A percentile compares a stretch with the other conserved stretches of the same genome.
phyloP scores from a whole-genome alignment of 495 filamentous ascomycete species.

The Aeminium ludgeri region DNA sequence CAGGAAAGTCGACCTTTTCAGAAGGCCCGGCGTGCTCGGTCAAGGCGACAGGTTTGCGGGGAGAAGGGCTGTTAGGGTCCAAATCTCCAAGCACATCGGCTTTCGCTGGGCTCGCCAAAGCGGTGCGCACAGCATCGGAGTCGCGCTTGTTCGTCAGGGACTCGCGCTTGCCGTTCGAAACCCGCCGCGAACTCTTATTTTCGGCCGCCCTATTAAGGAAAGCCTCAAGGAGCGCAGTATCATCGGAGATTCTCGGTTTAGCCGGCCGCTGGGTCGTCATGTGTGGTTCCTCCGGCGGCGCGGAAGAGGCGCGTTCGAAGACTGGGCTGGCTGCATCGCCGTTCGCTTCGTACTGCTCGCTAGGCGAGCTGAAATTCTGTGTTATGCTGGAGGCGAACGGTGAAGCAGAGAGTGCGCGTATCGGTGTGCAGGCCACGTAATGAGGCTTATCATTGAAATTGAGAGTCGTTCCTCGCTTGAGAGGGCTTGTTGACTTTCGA shows the following conservation, averaged over 20 bases:
- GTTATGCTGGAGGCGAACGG: too few species aligned
- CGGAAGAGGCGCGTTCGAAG: conserved; percentile 7
- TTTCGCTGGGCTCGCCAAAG: conserved; percentile 19
- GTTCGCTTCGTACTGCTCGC: too few species aligned
- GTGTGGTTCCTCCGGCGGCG: conserved; percentile 11
- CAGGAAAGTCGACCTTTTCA: not conserved
- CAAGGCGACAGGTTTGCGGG: conserved; percentile 22
- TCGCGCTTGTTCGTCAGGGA: conserved; percentile 25
- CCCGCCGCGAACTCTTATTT: conserved; percentile 31
- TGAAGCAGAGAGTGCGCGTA: not conserved
- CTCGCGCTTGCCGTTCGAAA: conserved; percentile 18
- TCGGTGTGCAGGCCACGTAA: conserved; percentile 6
- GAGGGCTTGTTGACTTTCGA: conserved; percentile 7
- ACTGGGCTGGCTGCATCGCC: too few species aligned
- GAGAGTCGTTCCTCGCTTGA: conserved; percentile 2
- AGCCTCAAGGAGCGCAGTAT: conserved; percentile 42
- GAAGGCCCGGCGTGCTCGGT: not conserved
- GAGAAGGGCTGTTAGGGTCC: conserved; percentile 38
- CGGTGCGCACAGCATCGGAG: conserved; percentile 23
- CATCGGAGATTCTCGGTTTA: conserved; percentile 27
- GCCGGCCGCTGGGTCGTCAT: conserved; percentile 3
- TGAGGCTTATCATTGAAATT: conserved; percentile 1
- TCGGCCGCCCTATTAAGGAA: conserved; percentile 45
- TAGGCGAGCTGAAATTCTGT: too few species aligned
- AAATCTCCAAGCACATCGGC: conserved; percentile 32